phyloP scores from a whole-genome alignment of 2,329 filamentous ascomycete species.

The Aotearoamyces nothofagi region DNA sequence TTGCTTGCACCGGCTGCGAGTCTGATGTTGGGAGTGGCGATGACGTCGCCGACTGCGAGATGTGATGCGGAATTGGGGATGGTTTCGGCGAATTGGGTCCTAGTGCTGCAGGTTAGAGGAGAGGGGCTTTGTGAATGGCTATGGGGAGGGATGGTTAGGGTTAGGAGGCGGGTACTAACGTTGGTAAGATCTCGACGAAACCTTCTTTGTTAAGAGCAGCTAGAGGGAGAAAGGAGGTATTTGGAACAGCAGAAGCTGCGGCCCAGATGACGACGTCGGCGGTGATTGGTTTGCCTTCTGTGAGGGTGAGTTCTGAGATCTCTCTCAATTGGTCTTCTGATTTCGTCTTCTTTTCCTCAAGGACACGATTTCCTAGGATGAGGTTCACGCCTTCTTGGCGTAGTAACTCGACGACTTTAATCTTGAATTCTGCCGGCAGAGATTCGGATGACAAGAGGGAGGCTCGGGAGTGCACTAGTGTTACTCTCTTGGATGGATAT shows the following conservation, averaged over 20 bases:
- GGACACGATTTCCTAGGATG: constrained; percentile 43
- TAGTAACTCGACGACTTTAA: constrained; percentile 40
- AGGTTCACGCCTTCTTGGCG: constrained; percentile 47
- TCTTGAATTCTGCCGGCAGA: constrained; percentile 52
- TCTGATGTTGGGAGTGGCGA: constrained; percentile 62
- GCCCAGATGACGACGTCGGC: constrained; percentile 55
- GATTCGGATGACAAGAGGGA: constrained; percentile 58
- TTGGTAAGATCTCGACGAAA: constrained; percentile 45
- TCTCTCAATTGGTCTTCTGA: constrained; percentile 25
- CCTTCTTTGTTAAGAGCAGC: constrained; percentile 43
- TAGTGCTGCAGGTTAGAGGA: too few species aligned
- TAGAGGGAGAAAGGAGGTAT: constrained; percentile 44
- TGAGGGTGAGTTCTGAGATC: constrained; percentile 30
- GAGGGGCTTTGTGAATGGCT: too few species aligned
- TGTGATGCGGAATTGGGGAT: constrained; percentile 43
- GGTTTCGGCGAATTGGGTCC: constrained; percentile 35
- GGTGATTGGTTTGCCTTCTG: constrained; percentile 39
- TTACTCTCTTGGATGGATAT: constrained; percentile 49
- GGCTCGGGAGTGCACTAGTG: constrained; percentile 54
- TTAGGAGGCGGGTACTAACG: constrained; percentile 22
- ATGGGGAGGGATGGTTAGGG: too few species aligned
- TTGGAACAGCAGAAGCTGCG: constrained; percentile 44
- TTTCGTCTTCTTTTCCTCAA: constrained; percentile 29
- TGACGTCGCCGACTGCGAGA: constrained; percentile 54
- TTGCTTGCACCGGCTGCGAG: constrained; percentile 64